Percentiles rank a stretch among this genome's conserved stretches.
Evolutionary conservation across 2,329 filamentous ascomycete genomes (phyloP).

Genomic region (Cladophialophora exuberans): DNA sequence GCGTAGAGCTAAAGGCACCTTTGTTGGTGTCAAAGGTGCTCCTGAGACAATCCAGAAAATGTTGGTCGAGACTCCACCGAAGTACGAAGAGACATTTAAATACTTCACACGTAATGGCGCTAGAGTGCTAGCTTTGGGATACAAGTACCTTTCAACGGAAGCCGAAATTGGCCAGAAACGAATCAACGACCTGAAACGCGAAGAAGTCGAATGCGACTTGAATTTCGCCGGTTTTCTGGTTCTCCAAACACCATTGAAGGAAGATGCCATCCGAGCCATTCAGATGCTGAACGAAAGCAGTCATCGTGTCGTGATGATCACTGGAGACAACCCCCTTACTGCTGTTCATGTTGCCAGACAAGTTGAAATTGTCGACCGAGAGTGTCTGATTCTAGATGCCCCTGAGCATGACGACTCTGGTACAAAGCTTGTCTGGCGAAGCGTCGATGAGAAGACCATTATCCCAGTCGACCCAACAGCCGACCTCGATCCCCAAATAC

Average conservation of each 20-base stretch:
- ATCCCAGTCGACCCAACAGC: slow-evolving; percentile 84
- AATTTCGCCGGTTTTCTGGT: slow-evolving; percentile 95
- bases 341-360: slow-evolving; percentile 93
- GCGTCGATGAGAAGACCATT: slow-evolving; percentile 84
- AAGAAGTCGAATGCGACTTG: slow-evolving; percentile 83
- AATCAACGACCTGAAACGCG: slow-evolving; percentile 93
- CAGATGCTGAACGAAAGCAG: slow-evolving; percentile 99
- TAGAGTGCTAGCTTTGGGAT: slow-evolving; percentile 88
- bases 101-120: slow-evolving; percentile 96
- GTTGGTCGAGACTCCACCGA: slow-evolving; percentile 76
- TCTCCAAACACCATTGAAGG: slow-evolving; percentile 92
- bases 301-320: slow-evolving; percentile 98
- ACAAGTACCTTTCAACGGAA: slow-evolving; percentile 84
- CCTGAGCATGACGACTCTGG: slow-evolving; percentile 85
- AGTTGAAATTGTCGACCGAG: slow-evolving; percentile 96
- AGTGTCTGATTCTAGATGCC: slow-evolving; percentile 91
- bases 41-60: slow-evolving; percentile 96
- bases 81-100: slow-evolving; percentile 98
- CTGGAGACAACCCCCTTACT: slow-evolving; percentile 94
- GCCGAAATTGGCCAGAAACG: slow-evolving; percentile 78
- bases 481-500: slow-evolving; percentile 77
- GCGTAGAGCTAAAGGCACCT: slow-evolving; percentile 79
- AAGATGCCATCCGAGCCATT: slow-evolving; percentile 90
- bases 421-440: slow-evolving; percentile 87
- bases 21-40: slow-evolving; percentile 94